Percentiles rank a stretch among this genome's conserved stretches.
Evolutionary conservation across 352 stramenopile genomes (phyloP).

Genomic region (Pythium inflatum): DNA sequence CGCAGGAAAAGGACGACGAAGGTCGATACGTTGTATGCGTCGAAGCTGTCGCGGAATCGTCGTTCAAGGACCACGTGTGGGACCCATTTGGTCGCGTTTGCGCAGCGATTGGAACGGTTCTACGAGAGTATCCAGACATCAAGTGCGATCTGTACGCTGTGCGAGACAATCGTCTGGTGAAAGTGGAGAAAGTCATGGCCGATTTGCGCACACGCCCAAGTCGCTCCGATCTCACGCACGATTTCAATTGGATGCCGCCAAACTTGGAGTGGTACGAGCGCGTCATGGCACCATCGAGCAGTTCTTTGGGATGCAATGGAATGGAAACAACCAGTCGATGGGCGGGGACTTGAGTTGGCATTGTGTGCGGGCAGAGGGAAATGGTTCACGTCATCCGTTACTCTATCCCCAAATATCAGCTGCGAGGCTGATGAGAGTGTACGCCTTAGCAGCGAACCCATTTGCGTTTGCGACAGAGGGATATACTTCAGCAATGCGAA

Average conservation of each 20-base stretch:
- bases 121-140: not conserved
- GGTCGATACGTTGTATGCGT: not conserved
- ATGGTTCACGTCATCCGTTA: too few species aligned
- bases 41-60: not conserved
- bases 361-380: too few species aligned
- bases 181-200: not conserved
- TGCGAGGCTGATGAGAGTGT: too few species aligned
- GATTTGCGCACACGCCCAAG: not conserved
- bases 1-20: not conserved
- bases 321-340: too few species aligned
- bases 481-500: too few species aligned
- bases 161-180: not conserved
- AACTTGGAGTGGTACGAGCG: slow-evolving; percentile 5
- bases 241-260: not conserved
- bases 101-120: not conserved
- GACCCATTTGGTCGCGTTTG: not conserved
- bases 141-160: not conserved
- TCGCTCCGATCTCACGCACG: not conserved
- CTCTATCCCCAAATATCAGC: too few species aligned
- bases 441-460: too few species aligned
- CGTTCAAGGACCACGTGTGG: not conserved
- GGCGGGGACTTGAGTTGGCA: too few species aligned
- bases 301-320: too few species aligned
- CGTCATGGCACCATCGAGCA: too few species aligned
- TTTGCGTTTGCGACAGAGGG: too few species aligned